phyloP scores from a whole-genome alignment of 495 filamentous ascomycete species.

The Beverwykella pulmonaria region DNA sequence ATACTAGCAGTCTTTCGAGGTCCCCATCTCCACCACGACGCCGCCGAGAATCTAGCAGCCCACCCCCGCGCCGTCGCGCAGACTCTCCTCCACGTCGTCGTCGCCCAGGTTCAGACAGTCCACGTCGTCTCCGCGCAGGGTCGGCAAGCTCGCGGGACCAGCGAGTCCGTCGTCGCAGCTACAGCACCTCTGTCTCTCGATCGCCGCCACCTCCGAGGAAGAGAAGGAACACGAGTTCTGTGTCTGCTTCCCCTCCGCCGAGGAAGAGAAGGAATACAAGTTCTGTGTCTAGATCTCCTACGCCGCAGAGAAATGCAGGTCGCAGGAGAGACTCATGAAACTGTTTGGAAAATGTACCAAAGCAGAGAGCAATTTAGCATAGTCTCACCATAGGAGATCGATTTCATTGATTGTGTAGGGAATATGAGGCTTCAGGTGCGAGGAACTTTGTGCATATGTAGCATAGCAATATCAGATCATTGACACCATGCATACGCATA shows the following conservation, averaged over 20 bases:
- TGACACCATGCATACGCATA: no score
- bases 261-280: slow-evolving; percentile 8
- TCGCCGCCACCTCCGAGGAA: slow-evolving; percentile 2
- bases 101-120: not conserved
- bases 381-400: not conserved
- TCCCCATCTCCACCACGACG: slow-evolving; percentile 20
- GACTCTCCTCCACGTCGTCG: slow-evolving; percentile 7
- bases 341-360: no score
- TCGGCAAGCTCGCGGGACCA: not conserved
- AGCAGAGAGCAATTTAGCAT: not conserved
- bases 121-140: slow-evolving; percentile 1
- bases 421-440: not conserved
- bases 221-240: slow-evolving; percentile 4
- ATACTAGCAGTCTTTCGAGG: slow-evolving; percentile 9
- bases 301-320: not conserved
- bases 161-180: not conserved
- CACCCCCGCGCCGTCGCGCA: slow-evolving; percentile 5
- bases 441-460: not conserved
- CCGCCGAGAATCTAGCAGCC: slow-evolving; percentile 16
- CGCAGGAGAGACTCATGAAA: not conserved
- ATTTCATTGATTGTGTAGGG: not conserved
- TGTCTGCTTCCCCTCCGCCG: not conserved
- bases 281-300: slow-evolving; percentile 1
- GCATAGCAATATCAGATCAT: not conserved
- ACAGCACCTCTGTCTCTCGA: not conserved